Evolutionary conservation across 768 basidiomycete species (phyloP).

Genomic region (Suillus placidus): DNA sequence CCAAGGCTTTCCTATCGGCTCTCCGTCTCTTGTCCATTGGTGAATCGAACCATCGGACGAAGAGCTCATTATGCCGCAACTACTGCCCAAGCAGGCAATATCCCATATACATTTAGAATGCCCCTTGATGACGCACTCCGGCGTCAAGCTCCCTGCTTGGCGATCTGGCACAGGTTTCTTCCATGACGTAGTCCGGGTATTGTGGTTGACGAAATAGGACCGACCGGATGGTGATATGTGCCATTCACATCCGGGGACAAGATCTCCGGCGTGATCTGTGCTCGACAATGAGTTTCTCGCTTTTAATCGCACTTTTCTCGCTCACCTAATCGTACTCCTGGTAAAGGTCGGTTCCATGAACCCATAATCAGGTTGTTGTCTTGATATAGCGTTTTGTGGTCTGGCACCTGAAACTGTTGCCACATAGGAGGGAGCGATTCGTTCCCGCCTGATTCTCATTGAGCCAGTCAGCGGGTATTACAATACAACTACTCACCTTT

Average conservation of each 20-base stretch:
- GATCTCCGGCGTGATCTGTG: neutral
- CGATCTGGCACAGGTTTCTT: neutral
- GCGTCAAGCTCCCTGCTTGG: neutral
- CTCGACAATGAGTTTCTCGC: neutral
- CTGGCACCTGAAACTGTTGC: neutral
- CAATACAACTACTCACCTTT: neutral
- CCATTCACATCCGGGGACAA: neutral
- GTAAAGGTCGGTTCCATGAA: neutral
- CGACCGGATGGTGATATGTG: neutral
- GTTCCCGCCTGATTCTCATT: neutral
- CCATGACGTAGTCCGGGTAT: neutral
- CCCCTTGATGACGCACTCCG: neutral
- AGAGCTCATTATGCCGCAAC: neutral
- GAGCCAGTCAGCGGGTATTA: neutral
- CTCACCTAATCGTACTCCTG: conserved; percentile 1
- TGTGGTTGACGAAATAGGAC: neutral
- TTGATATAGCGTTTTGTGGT: neutral
- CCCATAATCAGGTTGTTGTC: conserved; percentile 3
- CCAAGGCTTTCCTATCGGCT: neutral
- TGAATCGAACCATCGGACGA: neutral
- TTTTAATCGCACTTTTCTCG: neutral
- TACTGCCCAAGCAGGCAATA: neutral
- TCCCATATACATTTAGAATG: conserved; percentile 1
- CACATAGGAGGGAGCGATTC: conserved; percentile 1
- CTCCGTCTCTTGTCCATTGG: neutral